A percentile compares a stretch with the other conserved stretches of the same genome.
Evolutionary conservation across 1,139 yeast species (phyloP).

Genomic region (Nadsonia commutata): DNA sequence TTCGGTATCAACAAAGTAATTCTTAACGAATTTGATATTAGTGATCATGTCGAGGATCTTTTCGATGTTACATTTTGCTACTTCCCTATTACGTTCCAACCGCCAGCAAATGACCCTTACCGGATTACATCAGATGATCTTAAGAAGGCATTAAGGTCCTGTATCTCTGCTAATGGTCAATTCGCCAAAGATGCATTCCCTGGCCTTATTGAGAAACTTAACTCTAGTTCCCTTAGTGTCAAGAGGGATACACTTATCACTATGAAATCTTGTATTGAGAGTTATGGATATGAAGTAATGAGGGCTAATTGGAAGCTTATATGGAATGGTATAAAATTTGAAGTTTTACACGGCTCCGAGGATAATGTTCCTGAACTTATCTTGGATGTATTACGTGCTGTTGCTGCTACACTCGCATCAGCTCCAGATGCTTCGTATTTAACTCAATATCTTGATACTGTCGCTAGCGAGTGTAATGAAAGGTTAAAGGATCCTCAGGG

Average conservation of each 20-base stretch:
- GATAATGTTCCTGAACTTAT: constrained; percentile 30
- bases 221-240: constrained; percentile 67
- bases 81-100: constrained; percentile 90
- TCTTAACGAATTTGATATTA: constrained; percentile 32
- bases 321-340: constrained; percentile 85
- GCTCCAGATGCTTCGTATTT: constrained; percentile 10
- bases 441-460: constrained; percentile 16
- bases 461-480: constrained; percentile 43
- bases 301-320: constrained; percentile 51
- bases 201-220: constrained; percentile 66
- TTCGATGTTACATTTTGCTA: constrained; percentile 89
- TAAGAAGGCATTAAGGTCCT: constrained; percentile 36
- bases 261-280: constrained; percentile 38
- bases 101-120: constrained; percentile 86
- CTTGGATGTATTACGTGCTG: constrained; percentile 31
- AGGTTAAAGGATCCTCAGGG: constrained; percentile 36
- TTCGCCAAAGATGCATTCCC: constrained; percentile 68
- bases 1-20: constrained; percentile 44
- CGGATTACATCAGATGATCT: constrained; percentile 63
- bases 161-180: constrained; percentile 46
- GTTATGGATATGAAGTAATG: constrained; percentile 33
- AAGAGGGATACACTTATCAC: constrained; percentile 65
- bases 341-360: constrained; percentile 61
- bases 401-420: constrained; percentile 26
- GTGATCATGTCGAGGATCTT: constrained; percentile 36